phyloP scores from a whole-genome alignment of 805 yeast species.

The Candida boleticola region DNA sequence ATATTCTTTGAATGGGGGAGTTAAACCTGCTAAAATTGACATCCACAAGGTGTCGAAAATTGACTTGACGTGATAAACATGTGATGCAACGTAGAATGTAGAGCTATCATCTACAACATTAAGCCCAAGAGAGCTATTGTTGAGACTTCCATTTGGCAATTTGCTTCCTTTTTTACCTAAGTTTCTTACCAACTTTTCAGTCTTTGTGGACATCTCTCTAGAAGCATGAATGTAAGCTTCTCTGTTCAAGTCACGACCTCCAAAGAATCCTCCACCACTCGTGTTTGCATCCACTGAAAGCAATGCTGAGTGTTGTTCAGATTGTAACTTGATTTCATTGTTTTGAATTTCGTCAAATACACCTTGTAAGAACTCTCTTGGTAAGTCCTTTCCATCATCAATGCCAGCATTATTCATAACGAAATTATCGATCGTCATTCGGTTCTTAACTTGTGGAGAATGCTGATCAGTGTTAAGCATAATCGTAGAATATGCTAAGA shows the following conservation, averaged over 20 bases:
- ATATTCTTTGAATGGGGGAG: slow-evolving; percentile 89
- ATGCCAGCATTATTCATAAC: slow-evolving; percentile 85
- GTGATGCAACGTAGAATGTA: slow-evolving; percentile 77
- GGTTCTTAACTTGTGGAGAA: slow-evolving; percentile 76
- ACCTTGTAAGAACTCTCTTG: slow-evolving; percentile 64
- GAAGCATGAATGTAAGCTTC: slow-evolving; percentile 94
- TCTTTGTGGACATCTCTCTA: slow-evolving; percentile 83
- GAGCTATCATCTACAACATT: slow-evolving; percentile 19
- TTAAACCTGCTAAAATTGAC: slow-evolving; percentile 91
- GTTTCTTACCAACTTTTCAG: slow-evolving; percentile 76
- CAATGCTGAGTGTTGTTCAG: slow-evolving; percentile 92
- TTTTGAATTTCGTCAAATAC: slow-evolving; percentile 75
- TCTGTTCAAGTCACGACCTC: slow-evolving; percentile 63
- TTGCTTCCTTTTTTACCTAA: slow-evolving; percentile 42
- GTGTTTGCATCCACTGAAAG: slow-evolving; percentile 42
- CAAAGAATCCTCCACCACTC: slow-evolving; percentile 52
- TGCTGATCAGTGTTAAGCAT: slow-evolving; percentile 94
- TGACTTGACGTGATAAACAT: slow-evolving; percentile 86
- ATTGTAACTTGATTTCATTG: slow-evolving; percentile 85
- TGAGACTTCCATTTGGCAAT: slow-evolving; percentile 32
- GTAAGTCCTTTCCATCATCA: slow-evolving; percentile 84
- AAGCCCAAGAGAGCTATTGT: slow-evolving; percentile 19
- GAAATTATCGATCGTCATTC: slow-evolving; percentile 89
- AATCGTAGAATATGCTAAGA: slow-evolving; percentile 86
- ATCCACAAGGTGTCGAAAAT: slow-evolving; percentile 96